Evolutionary conservation across 2,329 filamentous ascomycete species (phyloP).

Genomic region (Fusarium stilboides): DNA sequence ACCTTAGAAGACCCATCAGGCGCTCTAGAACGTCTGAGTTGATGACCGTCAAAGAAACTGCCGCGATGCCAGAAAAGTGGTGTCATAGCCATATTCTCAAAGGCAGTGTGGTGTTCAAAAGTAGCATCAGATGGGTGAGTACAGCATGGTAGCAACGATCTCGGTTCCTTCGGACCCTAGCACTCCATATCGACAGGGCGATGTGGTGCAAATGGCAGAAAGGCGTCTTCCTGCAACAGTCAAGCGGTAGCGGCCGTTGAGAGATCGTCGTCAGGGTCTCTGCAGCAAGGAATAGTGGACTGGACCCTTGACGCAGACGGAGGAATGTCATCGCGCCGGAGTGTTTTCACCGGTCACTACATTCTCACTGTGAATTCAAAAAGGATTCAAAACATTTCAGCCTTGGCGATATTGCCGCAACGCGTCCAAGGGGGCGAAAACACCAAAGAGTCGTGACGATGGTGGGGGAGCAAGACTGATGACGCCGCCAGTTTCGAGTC

Average conservation of each 20-base stretch:
- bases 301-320: constrained; percentile 32
- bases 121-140: constrained; percentile 2
- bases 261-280: constrained; percentile 41
- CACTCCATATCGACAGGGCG: constrained; percentile 7
- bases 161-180: constrained; percentile 38
- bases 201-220: constrained; percentile 1
- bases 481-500: constrained; percentile 40
- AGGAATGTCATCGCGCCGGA: constrained; percentile 37
- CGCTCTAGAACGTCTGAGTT: constrained; percentile 9
- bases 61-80: constrained; percentile 18
- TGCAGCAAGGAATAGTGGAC: constrained; percentile 21
- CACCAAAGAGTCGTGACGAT: constrained; percentile 27
- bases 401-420: constrained; percentile 28
- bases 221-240: constrained; percentile 5
- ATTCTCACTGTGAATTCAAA: constrained; percentile 7
- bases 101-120: constrained; percentile 6
- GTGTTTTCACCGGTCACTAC: constrained; percentile 38
- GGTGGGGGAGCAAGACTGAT: constrained; percentile 45
- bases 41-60: background rate
- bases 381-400: constrained; percentile 15
- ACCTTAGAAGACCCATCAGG: constrained; percentile 16
- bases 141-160: constrained; percentile 26
- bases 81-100: constrained; percentile 31
- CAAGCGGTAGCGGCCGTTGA: constrained; percentile 20
- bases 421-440: constrained; percentile 42